phyloP scores from a whole-genome alignment of 805 yeast species.

The Candida cerambycidarum region DNA sequence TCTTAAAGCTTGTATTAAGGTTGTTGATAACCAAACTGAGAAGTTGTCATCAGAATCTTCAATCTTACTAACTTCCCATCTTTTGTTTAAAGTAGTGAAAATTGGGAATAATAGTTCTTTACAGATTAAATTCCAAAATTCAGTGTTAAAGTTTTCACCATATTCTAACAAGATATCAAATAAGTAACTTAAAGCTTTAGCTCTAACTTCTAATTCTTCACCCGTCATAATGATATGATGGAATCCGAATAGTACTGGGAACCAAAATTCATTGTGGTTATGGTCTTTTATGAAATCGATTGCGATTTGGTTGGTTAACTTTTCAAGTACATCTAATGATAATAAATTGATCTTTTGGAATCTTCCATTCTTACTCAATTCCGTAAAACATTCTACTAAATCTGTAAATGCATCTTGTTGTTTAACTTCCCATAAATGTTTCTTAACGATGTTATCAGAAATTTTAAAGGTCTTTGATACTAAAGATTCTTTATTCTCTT shows the following conservation, averaged over 20 bases:
- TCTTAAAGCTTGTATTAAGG: constrained; percentile 91
- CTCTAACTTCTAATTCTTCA: constrained; percentile 90
- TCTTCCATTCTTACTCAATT: constrained; percentile 77
- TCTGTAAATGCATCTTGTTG: constrained; percentile 68
- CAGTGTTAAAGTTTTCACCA: constrained; percentile 72
- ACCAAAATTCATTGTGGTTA: constrained; percentile 51
- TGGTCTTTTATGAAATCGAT: constrained; percentile 40
- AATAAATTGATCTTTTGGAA: constrained; percentile 81
- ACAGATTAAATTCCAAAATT: constrained; percentile 83
- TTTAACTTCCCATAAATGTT: constrained; percentile 61
- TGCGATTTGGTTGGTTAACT: constrained; percentile 60
- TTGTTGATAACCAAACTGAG: constrained; percentile 95
- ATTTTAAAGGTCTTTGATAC: constrained; percentile 65
- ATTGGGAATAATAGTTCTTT: constrained; percentile 83
- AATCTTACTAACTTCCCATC: constrained; percentile 65
- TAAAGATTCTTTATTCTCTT: constrained; percentile 53
- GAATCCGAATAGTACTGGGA: constrained; percentile 81
- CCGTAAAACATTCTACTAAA: constrained; percentile 72
- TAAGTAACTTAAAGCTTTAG: constrained; percentile 78
- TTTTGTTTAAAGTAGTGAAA: constrained; percentile 72
- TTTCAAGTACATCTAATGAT: constrained; percentile 71
- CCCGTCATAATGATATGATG: constrained; percentile 91
- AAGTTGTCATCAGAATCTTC: constrained; percentile 75
- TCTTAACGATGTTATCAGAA: constrained; percentile 59
- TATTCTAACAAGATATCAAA: constrained; percentile 78